These are phyloP conservation scores for Rhododendron griersonianum DNA, from an alignment of 148 eudicot genomes.

Conservation along the genomic window DNA sequence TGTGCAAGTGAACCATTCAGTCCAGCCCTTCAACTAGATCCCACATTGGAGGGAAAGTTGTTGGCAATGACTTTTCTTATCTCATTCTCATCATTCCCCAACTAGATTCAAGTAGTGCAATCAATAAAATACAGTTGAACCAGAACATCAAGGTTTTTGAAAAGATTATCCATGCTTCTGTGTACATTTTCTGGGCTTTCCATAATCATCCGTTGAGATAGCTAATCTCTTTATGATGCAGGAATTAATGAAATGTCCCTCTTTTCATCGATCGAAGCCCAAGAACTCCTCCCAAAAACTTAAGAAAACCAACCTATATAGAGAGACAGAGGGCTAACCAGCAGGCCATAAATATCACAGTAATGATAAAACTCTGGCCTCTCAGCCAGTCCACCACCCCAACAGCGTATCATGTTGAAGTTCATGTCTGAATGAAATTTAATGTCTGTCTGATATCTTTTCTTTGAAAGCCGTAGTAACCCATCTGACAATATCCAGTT, in stretches of 20 bases:
- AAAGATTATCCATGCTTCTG: not conserved
- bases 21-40: not conserved
- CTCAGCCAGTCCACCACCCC: conserved; percentile 98
- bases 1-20: not conserved
- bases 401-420: conserved; percentile 97
- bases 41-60: no score
- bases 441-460: conserved; percentile 87
- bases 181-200: not conserved
- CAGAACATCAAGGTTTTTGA: not conserved
- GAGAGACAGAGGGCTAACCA: conserved; percentile 48
- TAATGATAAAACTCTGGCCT: conserved; percentile 95
- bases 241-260: not conserved
- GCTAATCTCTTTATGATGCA: not conserved
- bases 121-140: not conserved
- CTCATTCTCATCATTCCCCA: not conserved
- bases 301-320: not conserved
- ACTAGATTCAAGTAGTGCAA: not conserved
- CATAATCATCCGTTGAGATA: not conserved
- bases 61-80: not conserved
- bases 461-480: conserved; percentile 76
- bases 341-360: conserved; percentile 83
- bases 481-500: conserved; percentile 99
- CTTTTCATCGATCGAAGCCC: not conserved
- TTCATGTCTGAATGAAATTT: conserved; percentile 99
- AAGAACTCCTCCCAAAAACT: conserved; percentile 1